Conservation (phyloP, 768 basidiomycete genomes). For the Panaeolus cyanescens region DNA sequence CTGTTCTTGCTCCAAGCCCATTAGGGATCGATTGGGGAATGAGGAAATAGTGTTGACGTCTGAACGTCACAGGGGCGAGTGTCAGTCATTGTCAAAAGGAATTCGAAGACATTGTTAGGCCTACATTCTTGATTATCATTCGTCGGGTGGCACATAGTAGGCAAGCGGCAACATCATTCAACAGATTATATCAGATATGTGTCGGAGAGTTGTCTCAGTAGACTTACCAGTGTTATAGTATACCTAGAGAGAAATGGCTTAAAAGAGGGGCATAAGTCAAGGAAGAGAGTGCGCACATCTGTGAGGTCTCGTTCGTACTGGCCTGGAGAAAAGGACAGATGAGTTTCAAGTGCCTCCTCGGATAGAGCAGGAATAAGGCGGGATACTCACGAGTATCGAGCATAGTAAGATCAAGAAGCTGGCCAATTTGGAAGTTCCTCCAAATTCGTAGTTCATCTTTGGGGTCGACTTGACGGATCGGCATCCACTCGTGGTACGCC, state of each 20-base stretch:
- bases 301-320: slow-evolving; percentile 62
- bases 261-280: background rate
- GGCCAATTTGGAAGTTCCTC: slow-evolving; percentile 66
- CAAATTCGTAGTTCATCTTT: slow-evolving; percentile 60
- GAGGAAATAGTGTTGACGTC: slow-evolving; percentile 46
- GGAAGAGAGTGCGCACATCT: slow-evolving; percentile 34
- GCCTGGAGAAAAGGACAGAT: slow-evolving; percentile 22
- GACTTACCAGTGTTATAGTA: slow-evolving; percentile 51
- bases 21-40: slow-evolving; percentile 48
- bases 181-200: background rate
- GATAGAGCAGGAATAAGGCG: background rate
- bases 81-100: background rate
- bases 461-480: slow-evolving; percentile 56
- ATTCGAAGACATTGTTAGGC: background rate
- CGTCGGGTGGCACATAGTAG: background rate
- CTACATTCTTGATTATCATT: background rate
- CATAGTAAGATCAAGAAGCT: slow-evolving; percentile 62
- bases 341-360: background rate
- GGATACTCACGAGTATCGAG: slow-evolving; percentile 53
- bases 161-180: no score
- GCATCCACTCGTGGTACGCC: slow-evolving; percentile 66
- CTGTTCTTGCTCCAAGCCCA: slow-evolving; percentile 56
- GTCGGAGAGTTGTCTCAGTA: background rate
- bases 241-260: slow-evolving; percentile 26
- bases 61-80: slow-evolving; percentile 16